Conservation (phyloP, 371 early-diverging fungal species). For the Mortierella sp. region DNA sequence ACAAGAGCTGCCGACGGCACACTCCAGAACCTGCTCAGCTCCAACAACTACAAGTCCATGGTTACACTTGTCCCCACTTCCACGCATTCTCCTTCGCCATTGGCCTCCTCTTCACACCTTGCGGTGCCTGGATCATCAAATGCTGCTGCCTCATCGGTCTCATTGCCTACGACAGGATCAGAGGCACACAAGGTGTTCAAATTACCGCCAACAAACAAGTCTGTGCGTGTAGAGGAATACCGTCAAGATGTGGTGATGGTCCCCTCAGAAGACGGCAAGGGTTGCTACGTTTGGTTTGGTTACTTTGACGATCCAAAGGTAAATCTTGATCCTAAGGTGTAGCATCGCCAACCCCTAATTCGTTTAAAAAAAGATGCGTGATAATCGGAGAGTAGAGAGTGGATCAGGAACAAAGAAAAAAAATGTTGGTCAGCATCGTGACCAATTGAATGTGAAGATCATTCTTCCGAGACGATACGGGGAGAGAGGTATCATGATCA, state of each 20-base stretch:
- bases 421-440: background rate
- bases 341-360: background rate
- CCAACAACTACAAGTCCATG: conserved; percentile 58
- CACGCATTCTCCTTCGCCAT: conserved; percentile 10
- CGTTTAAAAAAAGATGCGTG: background rate
- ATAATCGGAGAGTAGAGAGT: background rate
- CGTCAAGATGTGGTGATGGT: conserved; percentile 64
- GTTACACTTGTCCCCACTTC: conserved; percentile 47
- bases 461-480: background rate
- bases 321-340: conserved; percentile 8
- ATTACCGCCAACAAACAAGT: conserved; percentile 44
- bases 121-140: conserved; percentile 26
- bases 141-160: conserved; percentile 36
- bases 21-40: conserved; percentile 33
- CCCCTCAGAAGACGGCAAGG: conserved; percentile 57
- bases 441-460: background rate
- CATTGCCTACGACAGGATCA: conserved; percentile 34
- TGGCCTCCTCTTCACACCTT: conserved; percentile 15
- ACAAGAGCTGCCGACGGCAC: conserved; percentile 42
- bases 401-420: background rate
- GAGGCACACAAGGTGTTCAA: conserved; percentile 42
- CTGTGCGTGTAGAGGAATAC: conserved; percentile 64
- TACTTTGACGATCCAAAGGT: conserved; percentile 73
- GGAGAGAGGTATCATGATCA: background rate
- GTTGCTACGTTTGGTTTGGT: conserved; percentile 62